Conservation (phyloP, 2,329 filamentous ascomycete genomes). For the Fusarium concolor region DNA sequence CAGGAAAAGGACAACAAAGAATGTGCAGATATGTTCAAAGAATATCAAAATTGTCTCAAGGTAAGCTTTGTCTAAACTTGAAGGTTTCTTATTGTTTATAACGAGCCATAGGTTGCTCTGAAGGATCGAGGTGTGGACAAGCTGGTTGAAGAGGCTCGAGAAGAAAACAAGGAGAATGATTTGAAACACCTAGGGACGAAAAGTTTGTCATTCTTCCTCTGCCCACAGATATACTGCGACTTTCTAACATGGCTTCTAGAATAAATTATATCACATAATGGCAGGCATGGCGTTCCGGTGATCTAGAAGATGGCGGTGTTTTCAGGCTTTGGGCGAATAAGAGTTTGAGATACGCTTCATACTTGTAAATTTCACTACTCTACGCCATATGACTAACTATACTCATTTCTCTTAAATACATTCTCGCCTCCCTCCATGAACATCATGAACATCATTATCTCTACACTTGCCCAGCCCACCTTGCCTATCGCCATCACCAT, state of each 20-base stretch:
- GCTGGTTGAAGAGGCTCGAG: conserved; percentile 89
- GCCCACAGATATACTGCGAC: neutral
- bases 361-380: conserved; percentile 5
- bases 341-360: neutral
- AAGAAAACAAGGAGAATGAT: conserved; percentile 91
- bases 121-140: conserved; percentile 93
- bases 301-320: conserved; percentile 1
- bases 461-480: too few relatives aligned
- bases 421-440: neutral
- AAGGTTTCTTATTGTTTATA: neutral
- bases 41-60: conserved; percentile 87
- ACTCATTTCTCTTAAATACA: neutral
- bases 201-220: conserved; percentile 48
- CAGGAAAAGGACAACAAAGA: conserved; percentile 84
- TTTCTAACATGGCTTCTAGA: conserved; percentile 24
- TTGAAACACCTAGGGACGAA: conserved; percentile 59
- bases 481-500: conserved; percentile 18
- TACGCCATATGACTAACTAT: neutral
- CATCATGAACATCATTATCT: too few relatives aligned
- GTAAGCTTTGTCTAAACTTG: conserved; percentile 58
- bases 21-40: conserved; percentile 85
- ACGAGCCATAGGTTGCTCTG: conserved; percentile 66
- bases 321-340: neutral
- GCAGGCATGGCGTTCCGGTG: conserved; percentile 21
- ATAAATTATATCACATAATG: conserved; percentile 8